Percentiles rank a stretch among this genome's conserved stretches.
phyloP scores from a whole-genome alignment of 2,329 filamentous ascomycete species.

The Cladobotryum mycophilum region DNA sequence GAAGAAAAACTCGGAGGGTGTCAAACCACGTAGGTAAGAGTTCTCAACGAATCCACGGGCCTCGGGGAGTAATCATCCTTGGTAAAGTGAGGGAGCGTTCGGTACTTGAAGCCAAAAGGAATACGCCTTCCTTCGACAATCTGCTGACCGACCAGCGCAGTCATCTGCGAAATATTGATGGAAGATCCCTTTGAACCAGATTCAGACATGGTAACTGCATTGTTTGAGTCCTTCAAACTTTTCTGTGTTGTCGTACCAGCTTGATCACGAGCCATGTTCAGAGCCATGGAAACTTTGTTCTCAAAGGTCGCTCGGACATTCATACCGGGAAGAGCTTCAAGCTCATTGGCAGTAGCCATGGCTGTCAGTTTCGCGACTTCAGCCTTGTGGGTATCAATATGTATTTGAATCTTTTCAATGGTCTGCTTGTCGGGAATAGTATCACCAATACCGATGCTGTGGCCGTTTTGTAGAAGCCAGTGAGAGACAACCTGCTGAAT shows the following conservation, averaged over 20 bases:
- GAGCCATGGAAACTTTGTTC: conserved; percentile 86
- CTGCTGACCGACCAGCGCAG: conserved; percentile 93
- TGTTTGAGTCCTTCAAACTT: conserved; percentile 92
- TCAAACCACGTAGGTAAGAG: conserved; percentile 92
- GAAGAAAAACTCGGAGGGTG: conserved; percentile 97
- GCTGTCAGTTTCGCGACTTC: conserved; percentile 71
- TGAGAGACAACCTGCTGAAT: conserved; percentile 93
- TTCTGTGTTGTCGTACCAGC: conserved; percentile 89
- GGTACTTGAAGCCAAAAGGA: conserved; percentile 98
- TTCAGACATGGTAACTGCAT: conserved; percentile 90
- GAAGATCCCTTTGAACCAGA: conserved; percentile 98
- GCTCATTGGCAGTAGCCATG: conserved; percentile 73
- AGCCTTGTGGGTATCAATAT: conserved; percentile 74
- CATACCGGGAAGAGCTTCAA: conserved; percentile 96
- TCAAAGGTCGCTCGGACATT: conserved; percentile 98
- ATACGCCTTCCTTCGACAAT: conserved; percentile 98
- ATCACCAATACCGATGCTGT: conserved; percentile 97
- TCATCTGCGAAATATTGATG: conserved; percentile 99
- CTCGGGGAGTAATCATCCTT: conserved; percentile 98
- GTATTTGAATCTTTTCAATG: conserved; percentile 75
- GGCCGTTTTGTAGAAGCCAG: conserved; percentile 93
- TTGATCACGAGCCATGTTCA: conserved; percentile 94
- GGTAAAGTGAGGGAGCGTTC: conserved; percentile 93
- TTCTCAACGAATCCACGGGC: conserved; percentile 98
- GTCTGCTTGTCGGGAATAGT: conserved; percentile 87